A percentile compares a stretch with the other conserved stretches of the same genome.
phyloP scores from a whole-genome alignment of 73 alveolate genomes.

The Paramecium sonneborni region DNA sequence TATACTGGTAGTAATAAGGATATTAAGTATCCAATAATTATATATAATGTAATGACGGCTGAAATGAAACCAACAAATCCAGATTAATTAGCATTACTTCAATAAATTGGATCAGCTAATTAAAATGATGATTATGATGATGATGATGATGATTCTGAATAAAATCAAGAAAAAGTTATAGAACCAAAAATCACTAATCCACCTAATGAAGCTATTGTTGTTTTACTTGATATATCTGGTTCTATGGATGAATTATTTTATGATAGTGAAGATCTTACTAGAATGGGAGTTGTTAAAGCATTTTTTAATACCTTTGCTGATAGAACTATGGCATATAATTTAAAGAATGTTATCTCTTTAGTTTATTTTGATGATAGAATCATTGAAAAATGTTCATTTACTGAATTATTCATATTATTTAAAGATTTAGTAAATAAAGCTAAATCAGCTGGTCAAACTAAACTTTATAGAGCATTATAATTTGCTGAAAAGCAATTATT shows the following conservation, averaged over 20 bases:
- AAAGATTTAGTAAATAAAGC: slow-evolving; percentile 58
- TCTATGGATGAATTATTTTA: slow-evolving; percentile 69
- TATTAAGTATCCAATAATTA: background rate
- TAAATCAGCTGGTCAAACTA: slow-evolving; percentile 56
- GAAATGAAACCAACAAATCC: background rate
- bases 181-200: background rate
- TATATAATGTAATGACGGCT: background rate
- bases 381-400: slow-evolving; percentile 61
- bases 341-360: slow-evolving; percentile 57
- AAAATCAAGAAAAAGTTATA: background rate
- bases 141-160: background rate
- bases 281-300: slow-evolving; percentile 69
- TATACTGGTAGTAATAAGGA: background rate
- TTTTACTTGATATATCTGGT: slow-evolving; percentile 67
- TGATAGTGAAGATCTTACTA: slow-evolving; percentile 54
- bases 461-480: slow-evolving; percentile 60
- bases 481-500: slow-evolving; percentile 40
- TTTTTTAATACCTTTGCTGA: slow-evolving; percentile 71
- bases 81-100: background rate
- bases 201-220: slow-evolving; percentile 76
- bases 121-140: background rate
- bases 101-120: background rate
- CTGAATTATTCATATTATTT: slow-evolving; percentile 60
- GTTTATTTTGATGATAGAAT: slow-evolving; percentile 58
- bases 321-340: slow-evolving; percentile 69